These are phyloP conservation scores for Chrysochromulina tobinii DNA, from an alignment of 78 protist genomes.

Conservation along the genomic window DNA sequence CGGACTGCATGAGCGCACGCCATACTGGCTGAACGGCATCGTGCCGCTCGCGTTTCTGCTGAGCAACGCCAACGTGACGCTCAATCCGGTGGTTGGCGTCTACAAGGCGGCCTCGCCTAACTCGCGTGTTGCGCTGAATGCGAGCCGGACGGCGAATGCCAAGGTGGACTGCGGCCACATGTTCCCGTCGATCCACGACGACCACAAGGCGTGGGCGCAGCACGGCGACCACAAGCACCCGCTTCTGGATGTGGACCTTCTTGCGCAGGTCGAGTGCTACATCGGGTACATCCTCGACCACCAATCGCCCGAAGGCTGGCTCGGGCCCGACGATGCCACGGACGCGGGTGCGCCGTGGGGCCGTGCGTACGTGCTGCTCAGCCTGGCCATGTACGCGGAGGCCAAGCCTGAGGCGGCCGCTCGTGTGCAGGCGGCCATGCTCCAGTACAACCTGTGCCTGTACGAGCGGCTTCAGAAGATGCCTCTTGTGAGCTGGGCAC, in stretches of 20 bases:
- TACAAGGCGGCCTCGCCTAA: conserved; percentile 26
- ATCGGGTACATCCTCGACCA: conserved; percentile 21
- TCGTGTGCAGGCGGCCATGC: neutral
- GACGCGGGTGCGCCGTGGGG: conserved; percentile 32
- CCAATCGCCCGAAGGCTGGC: conserved; percentile 30
- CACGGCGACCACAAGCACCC: too few relatives aligned
- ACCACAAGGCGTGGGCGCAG: too few relatives aligned
- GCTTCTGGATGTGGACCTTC: neutral
- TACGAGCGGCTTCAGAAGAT: neutral
- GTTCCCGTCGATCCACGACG: too few relatives aligned
- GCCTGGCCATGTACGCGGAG: conserved; percentile 15
- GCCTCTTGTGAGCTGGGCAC: neutral
- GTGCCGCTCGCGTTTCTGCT: conserved; percentile 41
- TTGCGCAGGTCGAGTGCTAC: conserved; percentile 16
- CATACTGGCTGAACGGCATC: conserved; percentile 61
- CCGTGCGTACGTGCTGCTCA: conserved; percentile 21
- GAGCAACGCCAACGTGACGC: conserved; percentile 23
- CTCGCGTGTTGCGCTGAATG: too few relatives aligned
- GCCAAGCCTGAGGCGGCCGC: neutral
- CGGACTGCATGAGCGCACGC: conserved; percentile 49
- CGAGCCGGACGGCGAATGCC: too few relatives aligned
- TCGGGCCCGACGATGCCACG: conserved; percentile 29
- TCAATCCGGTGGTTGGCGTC: neutral
- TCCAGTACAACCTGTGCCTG: neutral
- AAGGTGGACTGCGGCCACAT: too few relatives aligned